Evolutionary conservation across 805 yeast genomes (phyloP), one percentile per base, ranked within the genome.

Genomic region (Candida vaughaniae): DNA sequence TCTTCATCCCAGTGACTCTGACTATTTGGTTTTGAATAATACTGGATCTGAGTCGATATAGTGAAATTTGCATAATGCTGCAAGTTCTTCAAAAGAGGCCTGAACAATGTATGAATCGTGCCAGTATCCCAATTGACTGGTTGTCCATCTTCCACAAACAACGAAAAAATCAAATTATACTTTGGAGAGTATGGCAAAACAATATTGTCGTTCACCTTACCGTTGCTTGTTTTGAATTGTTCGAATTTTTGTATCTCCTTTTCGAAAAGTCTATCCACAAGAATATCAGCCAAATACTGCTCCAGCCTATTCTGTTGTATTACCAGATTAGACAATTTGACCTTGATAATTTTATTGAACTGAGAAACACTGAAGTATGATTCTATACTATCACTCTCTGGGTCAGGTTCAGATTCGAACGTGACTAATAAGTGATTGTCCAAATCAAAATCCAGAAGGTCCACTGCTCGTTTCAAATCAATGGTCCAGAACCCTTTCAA

Each of bases 111-210:
- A 8, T 82, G 48, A 4, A 84, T 75, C 1, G 60, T 41, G 10
- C 75, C 80, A 31, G 86, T 77, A 23, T 85, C 86, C 96, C 97
- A 91, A 3, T 68, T 67, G 6, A 86, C 64, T 3, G 82, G 78
- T 12, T 66, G 60, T 0, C 85, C 84, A 43, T 77, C 80, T 33
- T 93, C 95, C 17, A 78, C 75, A 35, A 90, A 62, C 39, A 90
- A 65, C 16, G 88, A 82, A 42, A 89, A 72, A 3, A 89, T 80
- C n/a, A 91, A 50, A 52, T 87, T 93, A 45, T 83, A 80, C 22
- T 74, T 64, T 3, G 91, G 81, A 2, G 84, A 64, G 51, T 76
- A 82, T 0, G 79, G 74, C 20, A 79, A 58, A n/a, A 67, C 72
- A 31, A 71, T 47, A 25, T 63, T 59, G 9, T 57, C 51, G 8